Conservation (phyloP, 352 stramenopile species). For the Hyaloperonospora brassicae region DNA sequence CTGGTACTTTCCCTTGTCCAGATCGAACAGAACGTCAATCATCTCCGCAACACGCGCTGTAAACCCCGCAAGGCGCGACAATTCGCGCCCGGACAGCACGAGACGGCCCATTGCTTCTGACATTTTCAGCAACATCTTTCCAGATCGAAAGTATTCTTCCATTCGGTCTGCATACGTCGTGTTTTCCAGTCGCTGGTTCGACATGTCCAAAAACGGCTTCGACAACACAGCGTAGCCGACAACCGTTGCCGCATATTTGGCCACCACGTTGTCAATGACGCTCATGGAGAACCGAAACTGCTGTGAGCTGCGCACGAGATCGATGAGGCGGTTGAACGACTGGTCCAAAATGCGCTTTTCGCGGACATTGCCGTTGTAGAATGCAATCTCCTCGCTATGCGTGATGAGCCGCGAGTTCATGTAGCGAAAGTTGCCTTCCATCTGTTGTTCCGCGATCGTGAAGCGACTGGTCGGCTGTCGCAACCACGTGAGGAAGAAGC, state of each 20-base stretch:
- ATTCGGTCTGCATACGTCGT: slow-evolving; percentile 69
- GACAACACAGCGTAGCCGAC: slow-evolving; percentile 76
- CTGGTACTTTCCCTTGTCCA: slow-evolving; percentile 61
- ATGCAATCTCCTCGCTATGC: slow-evolving; percentile 87
- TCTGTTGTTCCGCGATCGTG: slow-evolving; percentile 71
- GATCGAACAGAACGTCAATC: slow-evolving; percentile 62
- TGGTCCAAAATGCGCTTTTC: slow-evolving; percentile 74
- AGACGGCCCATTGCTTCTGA: slow-evolving; percentile 78
- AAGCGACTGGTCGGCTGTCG: slow-evolving; percentile 67
- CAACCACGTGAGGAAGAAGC: slow-evolving; percentile 66
- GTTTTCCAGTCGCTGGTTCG: slow-evolving; percentile 45
- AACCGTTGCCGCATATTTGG: slow-evolving; percentile 82
- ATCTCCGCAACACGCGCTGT: slow-evolving; percentile 72
- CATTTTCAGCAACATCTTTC: slow-evolving; percentile 83
- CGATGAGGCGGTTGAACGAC: slow-evolving; percentile 55
- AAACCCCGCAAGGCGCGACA: slow-evolving; percentile 76
- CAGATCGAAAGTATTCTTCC: slow-evolving; percentile 80
- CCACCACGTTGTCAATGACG: slow-evolving; percentile 79
- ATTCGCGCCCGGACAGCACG: slow-evolving; percentile 76
- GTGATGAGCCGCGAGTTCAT: slow-evolving; percentile 86
- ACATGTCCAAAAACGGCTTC: slow-evolving; percentile 59
- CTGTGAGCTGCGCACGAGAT: slow-evolving; percentile 61
- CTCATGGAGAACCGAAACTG: slow-evolving; percentile 82
- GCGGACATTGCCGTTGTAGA: slow-evolving; percentile 85
- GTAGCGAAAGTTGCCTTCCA: slow-evolving; percentile 81